phyloP scores from a whole-genome alignment of 208 protist genomes.

The Acanthamoeba comandoni region DNA sequence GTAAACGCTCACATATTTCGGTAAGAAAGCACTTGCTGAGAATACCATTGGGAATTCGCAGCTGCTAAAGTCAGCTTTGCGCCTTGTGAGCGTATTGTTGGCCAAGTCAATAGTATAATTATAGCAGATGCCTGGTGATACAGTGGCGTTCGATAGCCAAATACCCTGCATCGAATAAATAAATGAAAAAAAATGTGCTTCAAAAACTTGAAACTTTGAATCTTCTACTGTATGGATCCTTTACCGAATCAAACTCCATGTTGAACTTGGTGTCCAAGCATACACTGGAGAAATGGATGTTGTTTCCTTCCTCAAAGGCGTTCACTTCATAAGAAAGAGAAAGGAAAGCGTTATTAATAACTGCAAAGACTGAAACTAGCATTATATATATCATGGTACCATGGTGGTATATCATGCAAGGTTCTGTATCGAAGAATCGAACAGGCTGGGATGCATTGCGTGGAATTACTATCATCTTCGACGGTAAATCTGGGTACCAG shows the following conservation, averaged over 20 bases:
- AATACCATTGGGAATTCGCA: constrained; percentile 74
- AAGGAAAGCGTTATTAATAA: background rate
- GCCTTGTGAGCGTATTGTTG: background rate
- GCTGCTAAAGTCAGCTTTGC: background rate
- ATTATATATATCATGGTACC: background rate
- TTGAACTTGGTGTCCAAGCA: constrained; percentile 66
- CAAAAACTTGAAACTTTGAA: too few species aligned
- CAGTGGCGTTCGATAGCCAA: constrained; percentile 73
- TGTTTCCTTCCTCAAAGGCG: constrained; percentile 18
- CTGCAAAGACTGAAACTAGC: background rate
- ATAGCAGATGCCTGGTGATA: constrained; percentile 37
- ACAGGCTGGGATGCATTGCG: background rate
- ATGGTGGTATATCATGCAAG: constrained; percentile 79
- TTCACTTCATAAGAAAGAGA: background rate
- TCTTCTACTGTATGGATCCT: too few species aligned
- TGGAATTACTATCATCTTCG: constrained; percentile 76
- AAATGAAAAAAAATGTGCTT: background rate
- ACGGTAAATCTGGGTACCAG: constrained; percentile 56
- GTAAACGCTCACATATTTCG: too few species aligned
- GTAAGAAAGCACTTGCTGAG: too few species aligned
- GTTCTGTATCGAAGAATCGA: constrained; percentile 70
- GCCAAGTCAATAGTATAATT: constrained; percentile 66
- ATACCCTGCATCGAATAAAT: background rate
- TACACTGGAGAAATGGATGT: constrained; percentile 64
- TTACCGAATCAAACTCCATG: constrained; percentile 75